Evolutionary conservation across 2,329 filamentous ascomycete species (phyloP).

Genomic region (Alternaria sp.): DNA sequence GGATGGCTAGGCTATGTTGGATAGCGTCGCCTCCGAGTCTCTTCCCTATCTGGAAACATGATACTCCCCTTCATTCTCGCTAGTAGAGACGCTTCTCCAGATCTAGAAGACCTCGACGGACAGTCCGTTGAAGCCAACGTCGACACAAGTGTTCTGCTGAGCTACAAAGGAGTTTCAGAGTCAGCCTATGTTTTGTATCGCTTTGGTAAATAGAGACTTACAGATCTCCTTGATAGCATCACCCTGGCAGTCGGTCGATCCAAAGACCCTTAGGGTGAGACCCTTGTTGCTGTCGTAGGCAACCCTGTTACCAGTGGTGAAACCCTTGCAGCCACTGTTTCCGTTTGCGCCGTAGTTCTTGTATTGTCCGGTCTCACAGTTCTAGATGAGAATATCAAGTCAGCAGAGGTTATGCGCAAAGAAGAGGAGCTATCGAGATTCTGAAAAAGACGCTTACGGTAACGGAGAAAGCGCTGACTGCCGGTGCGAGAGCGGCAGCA

Average conservation of each 20-base stretch:
- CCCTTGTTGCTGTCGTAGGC: conserved; percentile 1
- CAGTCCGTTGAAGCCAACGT: neutral
- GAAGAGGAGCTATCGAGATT: neutral
- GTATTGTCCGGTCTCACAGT: neutral
- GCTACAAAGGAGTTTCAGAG: neutral
- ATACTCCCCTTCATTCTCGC: neutral
- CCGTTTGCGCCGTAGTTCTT: neutral
- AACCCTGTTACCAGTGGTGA: neutral
- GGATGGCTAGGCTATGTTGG: neutral
- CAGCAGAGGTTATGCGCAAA: neutral
- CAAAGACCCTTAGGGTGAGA: neutral
- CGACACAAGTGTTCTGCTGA: neutral
- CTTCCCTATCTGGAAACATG: neutral
- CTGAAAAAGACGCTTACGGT: neutral
- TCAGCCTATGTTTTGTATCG: neutral
- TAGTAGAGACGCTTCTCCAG: neutral
- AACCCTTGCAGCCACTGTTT: neutral
- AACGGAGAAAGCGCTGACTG: neutral
- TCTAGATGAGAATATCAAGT: neutral
- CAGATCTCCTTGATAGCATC: neutral
- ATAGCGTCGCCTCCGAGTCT: neutral
- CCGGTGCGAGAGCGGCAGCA: neutral
- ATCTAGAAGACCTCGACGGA: neutral
- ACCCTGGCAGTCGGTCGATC: neutral
- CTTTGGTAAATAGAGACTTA: neutral